Percentiles rank a stretch among this genome's conserved stretches.
Evolutionary conservation across 257 asterid species (phyloP).

Genomic region (Plantago ovata): DNA sequence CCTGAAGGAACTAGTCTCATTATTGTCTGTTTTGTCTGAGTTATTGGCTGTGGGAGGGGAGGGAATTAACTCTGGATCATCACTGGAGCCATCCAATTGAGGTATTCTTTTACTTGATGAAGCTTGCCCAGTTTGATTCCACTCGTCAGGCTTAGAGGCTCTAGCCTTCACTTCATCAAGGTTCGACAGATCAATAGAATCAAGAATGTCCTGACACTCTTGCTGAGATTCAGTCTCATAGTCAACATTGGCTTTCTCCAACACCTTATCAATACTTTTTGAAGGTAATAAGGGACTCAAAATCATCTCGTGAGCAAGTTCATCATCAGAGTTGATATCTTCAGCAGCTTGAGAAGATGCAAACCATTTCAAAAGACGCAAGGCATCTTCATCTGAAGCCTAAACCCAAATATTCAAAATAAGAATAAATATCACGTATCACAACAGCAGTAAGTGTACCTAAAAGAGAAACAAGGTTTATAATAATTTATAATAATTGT

Average conservation of each 20-base stretch:
- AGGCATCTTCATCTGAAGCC: slow-evolving; percentile 73
- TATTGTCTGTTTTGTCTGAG: slow-evolving; percentile 31
- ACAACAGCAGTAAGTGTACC: slow-evolving; percentile 4
- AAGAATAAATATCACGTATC: neutral
- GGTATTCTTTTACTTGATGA: slow-evolving; percentile 42
- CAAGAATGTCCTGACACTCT: slow-evolving; percentile 98
- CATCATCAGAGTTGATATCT: slow-evolving; percentile 97
- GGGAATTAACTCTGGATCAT: slow-evolving; percentile 42
- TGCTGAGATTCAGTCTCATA: slow-evolving; percentile 86
- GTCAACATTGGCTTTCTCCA: slow-evolving; percentile 81
- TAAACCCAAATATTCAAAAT: slow-evolving; percentile 26
- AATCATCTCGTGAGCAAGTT: slow-evolving; percentile 70
- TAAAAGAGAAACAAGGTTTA: slow-evolving; percentile 9
- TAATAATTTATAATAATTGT: neutral
- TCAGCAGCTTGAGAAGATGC: slow-evolving; percentile 97
- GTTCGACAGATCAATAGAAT: slow-evolving; percentile 52
- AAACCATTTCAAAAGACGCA: slow-evolving; percentile 89
- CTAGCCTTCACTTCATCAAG: slow-evolving; percentile 43
- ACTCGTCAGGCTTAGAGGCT: slow-evolving; percentile 25
- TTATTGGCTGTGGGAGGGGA: slow-evolving; percentile 35
- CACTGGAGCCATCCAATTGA: slow-evolving; percentile 80
- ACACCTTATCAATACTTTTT: slow-evolving; percentile 51
- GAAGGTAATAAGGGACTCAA: slow-evolving; percentile 78
- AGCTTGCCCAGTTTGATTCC: slow-evolving; percentile 29
- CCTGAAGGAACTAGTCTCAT: slow-evolving; percentile 30